Percentiles rank a stretch among this genome's conserved stretches.
These are phyloP conservation scores for Hypocreales sp. DNA, from an alignment of 2,329 filamentous ascomycete genomes.

Conservation along the genomic window DNA sequence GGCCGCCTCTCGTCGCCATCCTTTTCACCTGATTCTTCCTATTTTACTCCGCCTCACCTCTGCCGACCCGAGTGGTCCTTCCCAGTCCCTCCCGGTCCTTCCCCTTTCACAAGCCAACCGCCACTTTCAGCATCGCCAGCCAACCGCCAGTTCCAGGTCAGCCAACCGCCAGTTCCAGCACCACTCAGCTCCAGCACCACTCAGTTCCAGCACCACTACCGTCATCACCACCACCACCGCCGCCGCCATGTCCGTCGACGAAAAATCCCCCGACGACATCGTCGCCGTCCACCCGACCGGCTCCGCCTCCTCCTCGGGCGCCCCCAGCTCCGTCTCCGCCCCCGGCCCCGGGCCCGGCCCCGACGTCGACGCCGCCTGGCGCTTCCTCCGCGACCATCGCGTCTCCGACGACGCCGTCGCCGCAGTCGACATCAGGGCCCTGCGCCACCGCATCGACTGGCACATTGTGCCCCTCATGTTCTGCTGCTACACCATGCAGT, in stretches of 20 bases:
- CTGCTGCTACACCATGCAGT: constrained; percentile 44
- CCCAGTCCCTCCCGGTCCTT: too few species aligned
- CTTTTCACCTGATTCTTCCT: background rate
- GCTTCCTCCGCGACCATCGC: constrained; percentile 25
- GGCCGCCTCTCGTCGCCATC: too few species aligned
- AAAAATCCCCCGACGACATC: constrained; percentile 1
- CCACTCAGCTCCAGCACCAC: too few species aligned
- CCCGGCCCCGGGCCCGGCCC: too few species aligned
- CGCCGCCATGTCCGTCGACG: constrained; percentile 10
- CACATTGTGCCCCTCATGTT: constrained; percentile 48
- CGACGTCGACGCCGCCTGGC: constrained; percentile 29
- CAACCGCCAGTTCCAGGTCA: too few species aligned
- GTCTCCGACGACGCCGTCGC: constrained; percentile 16
- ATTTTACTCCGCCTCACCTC: background rate
- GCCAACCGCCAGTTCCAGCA: too few species aligned
- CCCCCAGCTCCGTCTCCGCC: too few species aligned
- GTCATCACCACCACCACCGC: too few species aligned
- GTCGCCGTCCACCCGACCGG: constrained; percentile 6
- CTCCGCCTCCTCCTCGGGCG: constrained; percentile 8
- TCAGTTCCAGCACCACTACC: too few species aligned
- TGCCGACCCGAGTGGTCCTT: too few species aligned
- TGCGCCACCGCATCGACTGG: constrained; percentile 41
- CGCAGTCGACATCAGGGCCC: constrained; percentile 23
- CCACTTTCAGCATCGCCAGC: too few species aligned
- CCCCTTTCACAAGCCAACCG: too few species aligned